phyloP scores from a whole-genome alignment of 2,329 filamentous ascomycete species.

The Colletotrichum lentis region DNA sequence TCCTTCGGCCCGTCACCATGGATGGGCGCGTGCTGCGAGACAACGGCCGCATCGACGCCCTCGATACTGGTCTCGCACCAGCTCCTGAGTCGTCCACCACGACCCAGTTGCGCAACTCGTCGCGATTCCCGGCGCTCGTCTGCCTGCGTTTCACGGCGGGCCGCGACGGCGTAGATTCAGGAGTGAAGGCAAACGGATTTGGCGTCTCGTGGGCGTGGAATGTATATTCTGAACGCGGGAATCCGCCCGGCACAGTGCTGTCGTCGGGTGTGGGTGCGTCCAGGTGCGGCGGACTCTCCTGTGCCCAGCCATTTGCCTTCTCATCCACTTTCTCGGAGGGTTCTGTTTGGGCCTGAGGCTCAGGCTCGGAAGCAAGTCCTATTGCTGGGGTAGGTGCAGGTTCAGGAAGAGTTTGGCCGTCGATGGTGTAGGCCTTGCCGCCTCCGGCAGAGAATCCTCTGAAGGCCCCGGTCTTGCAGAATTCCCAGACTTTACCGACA shows the following conservation, averaged over 20 bases:
- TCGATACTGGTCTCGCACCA: conserved; percentile 16
- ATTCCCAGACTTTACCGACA: conserved; percentile 83
- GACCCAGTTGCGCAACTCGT: conserved; percentile 76
- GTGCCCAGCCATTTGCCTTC: not conserved
- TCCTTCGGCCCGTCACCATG: conserved; percentile 52
- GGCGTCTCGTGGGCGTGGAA: conserved; percentile 43
- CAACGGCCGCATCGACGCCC: conserved; percentile 33
- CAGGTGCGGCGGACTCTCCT: conserved; percentile 2
- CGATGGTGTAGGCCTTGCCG: conserved; percentile 73
- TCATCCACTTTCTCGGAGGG: conserved; percentile 1
- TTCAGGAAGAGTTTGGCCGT: conserved; percentile 25
- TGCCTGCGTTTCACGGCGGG: conserved; percentile 64
- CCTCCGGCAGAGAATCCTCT: conserved; percentile 87
- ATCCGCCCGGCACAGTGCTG: conserved; percentile 39
- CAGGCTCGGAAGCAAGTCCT: not conserved
- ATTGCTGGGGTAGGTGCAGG: not conserved
- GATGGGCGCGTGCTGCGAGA: conserved; percentile 43
- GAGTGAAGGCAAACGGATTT: conserved; percentile 44
- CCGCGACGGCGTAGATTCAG: conserved; percentile 54
- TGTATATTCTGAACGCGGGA: conserved; percentile 45
- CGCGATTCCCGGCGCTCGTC: conserved; percentile 55
- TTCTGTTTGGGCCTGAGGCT: not conserved
- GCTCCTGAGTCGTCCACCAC: conserved; percentile 61
- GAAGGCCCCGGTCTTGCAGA: conserved; percentile 79
- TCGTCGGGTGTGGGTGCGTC: conserved; percentile 15